Base-by-base conservation (phyloP, 495 filamentous ascomycete species). In the Letharia columbiana region DNA sequence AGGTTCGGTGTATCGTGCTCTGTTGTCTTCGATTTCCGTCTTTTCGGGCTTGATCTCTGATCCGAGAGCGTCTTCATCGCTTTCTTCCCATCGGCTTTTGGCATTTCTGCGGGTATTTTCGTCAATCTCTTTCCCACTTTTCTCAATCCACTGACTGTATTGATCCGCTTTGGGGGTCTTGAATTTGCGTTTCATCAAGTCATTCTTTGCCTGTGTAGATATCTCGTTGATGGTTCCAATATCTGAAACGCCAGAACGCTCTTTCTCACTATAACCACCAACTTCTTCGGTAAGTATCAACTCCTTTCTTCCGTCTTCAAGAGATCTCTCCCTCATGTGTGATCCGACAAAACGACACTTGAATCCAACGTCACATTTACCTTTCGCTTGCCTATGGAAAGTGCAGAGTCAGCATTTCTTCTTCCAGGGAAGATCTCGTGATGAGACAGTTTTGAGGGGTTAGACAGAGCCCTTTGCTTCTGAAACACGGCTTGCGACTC, bases 301-400 rank as follows among this genome's bases (percentile, higher is more conserved):
- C 75, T 98, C 93, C 64, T 88, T 90, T 65, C 83, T 82, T 10
- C 91, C 92, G 73, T 94, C 91, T 58, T 84, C 84, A 9, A 77
- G 83, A 61, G 87, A 83, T 37, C 89, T 74, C 75, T 96, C 91
- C 61, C 85, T 80, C 67, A 87, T 89, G 74, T 98, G 94, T 47
- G 89, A 91, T 61, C 80, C 80, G 20, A 90, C 87, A 71, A 96
- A 91, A 17, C 93, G 89, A 74, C 94, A 98, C 71, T 89, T 95
- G 92, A 92, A 98, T 3, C 94, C 94, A 20, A 86, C 82, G 61
- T 78, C 76, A 71, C 94, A 98, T 69, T 79, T 84, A 42, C 94
- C 95, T 37, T 83, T 80, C 12, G 78, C 81, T 69, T 91, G 87
- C 77, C 54, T 57, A 37, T 37, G 17, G 12, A 37, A 37, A 37